Evolutionary conservation across 192 early-diverging fungal genomes (phyloP).

Genomic region (Rhizophagus clarus): DNA sequence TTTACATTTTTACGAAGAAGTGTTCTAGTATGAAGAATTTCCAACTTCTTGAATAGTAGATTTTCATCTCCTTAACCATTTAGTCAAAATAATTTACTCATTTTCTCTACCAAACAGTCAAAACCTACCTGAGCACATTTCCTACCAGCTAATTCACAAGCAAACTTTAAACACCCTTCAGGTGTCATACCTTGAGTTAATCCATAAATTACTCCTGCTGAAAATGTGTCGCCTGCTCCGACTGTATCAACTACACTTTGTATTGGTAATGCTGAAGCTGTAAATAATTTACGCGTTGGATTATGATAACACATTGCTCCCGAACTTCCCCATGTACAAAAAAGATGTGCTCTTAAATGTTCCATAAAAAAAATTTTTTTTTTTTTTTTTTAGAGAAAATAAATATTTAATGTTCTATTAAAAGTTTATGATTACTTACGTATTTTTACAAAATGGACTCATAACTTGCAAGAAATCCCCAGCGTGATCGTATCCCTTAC

Average conservation of each 20-base stretch:
- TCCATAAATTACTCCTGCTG: constrained; percentile 52
- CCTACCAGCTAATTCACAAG: constrained; percentile 49
- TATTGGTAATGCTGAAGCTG: constrained; percentile 37
- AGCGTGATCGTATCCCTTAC: constrained; percentile 54
- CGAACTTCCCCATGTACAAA: constrained; percentile 64
- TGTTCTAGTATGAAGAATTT: no score
- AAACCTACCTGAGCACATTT: constrained; percentile 58
- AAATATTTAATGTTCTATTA: no score
- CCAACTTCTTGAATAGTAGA: no score
- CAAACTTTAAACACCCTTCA: constrained; percentile 41
- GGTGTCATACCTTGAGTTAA: constrained; percentile 39
- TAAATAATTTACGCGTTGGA: constrained; percentile 37
- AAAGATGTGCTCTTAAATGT: constrained; percentile 53
- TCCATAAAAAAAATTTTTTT: constrained; percentile 2
- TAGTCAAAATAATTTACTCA: not conserved
- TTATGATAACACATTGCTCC: constrained; percentile 52
- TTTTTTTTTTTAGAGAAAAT: not conserved
- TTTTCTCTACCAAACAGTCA: constrained; percentile 20
- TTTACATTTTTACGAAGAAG: no score
- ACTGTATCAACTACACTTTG: constrained; percentile 48
- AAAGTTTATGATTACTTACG: constrained; percentile 39
- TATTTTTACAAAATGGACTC: constrained; percentile 42
- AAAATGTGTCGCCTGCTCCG: constrained; percentile 61
- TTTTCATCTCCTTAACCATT: no score
- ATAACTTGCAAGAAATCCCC: constrained; percentile 46